Conservation (phyloP, 2,329 filamentous ascomycete species). For the Penicillium sp. region DNA sequence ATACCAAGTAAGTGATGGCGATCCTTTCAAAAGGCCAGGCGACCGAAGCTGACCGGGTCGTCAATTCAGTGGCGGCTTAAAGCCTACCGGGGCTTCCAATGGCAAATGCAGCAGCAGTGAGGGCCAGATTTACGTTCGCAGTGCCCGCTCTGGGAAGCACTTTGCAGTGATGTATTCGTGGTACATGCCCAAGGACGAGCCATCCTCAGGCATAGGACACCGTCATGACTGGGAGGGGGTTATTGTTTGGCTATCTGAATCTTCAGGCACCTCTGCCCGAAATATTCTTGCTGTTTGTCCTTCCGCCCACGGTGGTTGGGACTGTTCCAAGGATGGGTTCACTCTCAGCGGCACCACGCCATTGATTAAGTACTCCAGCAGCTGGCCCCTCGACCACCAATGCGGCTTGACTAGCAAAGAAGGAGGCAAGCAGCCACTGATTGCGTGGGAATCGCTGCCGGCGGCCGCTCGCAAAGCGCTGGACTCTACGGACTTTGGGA, state of each 20-base stretch:
- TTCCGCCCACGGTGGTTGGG: slow-evolving; percentile 47
- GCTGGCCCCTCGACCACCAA: slow-evolving; percentile 46
- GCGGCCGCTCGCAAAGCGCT: slow-evolving; percentile 39
- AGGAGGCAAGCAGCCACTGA: slow-evolving; percentile 43
- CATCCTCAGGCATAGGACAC: slow-evolving; percentile 43
- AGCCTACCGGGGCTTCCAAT: slow-evolving; percentile 34
- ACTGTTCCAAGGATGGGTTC: slow-evolving; percentile 38
- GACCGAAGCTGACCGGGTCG: background rate
- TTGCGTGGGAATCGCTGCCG: slow-evolving; percentile 48
- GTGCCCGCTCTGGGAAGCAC: slow-evolving; percentile 35
- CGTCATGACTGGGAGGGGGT: slow-evolving; percentile 54
- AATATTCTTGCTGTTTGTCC: slow-evolving; percentile 48
- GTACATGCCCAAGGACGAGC: slow-evolving; percentile 48
- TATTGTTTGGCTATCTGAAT: slow-evolving; percentile 46
- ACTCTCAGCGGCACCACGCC: slow-evolving; percentile 41
- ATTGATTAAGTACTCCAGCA: slow-evolving; percentile 45
- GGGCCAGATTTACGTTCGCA: slow-evolving; percentile 49
- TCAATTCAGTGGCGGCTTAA: slow-evolving; percentile 39
- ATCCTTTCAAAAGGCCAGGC: background rate
- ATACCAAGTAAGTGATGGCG: slow-evolving; percentile 46
- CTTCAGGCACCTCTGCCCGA: slow-evolving; percentile 30
- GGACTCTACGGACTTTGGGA: slow-evolving; percentile 43
- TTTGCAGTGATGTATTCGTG: slow-evolving; percentile 51
- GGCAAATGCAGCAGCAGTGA: slow-evolving; percentile 40
- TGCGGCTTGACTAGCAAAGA: slow-evolving; percentile 37